Conservation (phyloP, 2,329 filamentous ascomycete species). For the Fusarium sp. region DNA sequence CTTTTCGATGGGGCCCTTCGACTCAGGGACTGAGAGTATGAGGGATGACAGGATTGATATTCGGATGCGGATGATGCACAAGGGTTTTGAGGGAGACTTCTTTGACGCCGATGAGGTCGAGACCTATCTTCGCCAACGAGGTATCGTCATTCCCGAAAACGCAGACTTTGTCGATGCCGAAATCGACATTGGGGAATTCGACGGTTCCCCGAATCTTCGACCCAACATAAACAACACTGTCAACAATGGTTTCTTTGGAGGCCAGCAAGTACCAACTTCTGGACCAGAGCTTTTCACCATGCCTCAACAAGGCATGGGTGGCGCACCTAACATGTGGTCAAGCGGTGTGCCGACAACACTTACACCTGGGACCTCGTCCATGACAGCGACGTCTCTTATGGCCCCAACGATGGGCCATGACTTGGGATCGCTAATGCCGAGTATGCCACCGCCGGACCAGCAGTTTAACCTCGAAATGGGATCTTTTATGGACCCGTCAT, state of each 20-base stretch:
- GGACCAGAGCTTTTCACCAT: slow-evolving; percentile 15
- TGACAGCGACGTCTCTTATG: slow-evolving; percentile 12
- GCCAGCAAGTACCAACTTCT: background rate
- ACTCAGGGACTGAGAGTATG: slow-evolving; percentile 52
- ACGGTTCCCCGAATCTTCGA: slow-evolving; percentile 19
- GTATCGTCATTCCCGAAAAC: slow-evolving; percentile 71
- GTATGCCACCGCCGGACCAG: slow-evolving; percentile 1
- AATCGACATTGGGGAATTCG: slow-evolving; percentile 60
- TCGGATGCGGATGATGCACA: slow-evolving; percentile 65
- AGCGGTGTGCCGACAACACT: slow-evolving; percentile 20
- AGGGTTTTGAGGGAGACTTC: slow-evolving; percentile 79
- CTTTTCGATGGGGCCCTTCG: slow-evolving; percentile 63
- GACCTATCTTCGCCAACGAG: slow-evolving; percentile 74
- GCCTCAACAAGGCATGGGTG: slow-evolving; percentile 10
- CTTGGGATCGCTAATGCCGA: slow-evolving; percentile 19
- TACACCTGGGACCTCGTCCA: slow-evolving; percentile 17
- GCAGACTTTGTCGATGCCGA: slow-evolving; percentile 72
- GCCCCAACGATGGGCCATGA: slow-evolving; percentile 15
- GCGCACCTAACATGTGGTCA: slow-evolving; percentile 27
- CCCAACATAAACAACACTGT: background rate
- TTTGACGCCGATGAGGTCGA: slow-evolving; percentile 84
- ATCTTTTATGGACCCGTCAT: slow-evolving; percentile 25
- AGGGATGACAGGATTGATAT: slow-evolving; percentile 58
- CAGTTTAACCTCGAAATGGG: slow-evolving; percentile 20
- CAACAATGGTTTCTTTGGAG: slow-evolving; percentile 29